Evolutionary conservation across 2,329 filamentous ascomycete species (phyloP), one percentile per base, ranked within the genome.

Genomic region (Gyromitra esculenta): DNA sequence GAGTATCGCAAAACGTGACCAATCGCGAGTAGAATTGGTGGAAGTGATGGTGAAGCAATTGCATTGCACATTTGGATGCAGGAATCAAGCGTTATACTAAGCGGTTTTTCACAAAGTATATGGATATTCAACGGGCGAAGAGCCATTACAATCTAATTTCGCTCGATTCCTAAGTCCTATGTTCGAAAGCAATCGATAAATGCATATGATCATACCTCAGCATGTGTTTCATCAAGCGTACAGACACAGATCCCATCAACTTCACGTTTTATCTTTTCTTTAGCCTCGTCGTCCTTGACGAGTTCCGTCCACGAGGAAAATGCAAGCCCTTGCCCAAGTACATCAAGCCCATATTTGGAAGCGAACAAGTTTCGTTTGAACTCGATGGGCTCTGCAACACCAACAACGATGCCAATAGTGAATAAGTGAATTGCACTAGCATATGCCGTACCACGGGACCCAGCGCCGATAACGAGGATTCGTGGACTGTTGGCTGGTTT

Each of bases 1-100:
- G 91, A 96, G 83, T 98, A 98, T 45, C 95, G 88, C 73, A 99
- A 85, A 13, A 99, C 96, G 84, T 99, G 96, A 11, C 96, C 95
- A 73, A 98, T 93, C 0, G 93, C 94, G 83, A 98, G 97, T 54
- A 98, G 86, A 59, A 84, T 85, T 35, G 82, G 70, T 76, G 50
- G 81, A 77, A 37, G 81, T 63, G 41, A 79, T n/a, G 75, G 59
- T 9, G 73, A 48, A 41, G 73, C 54, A 8, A 81, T 31, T 1
- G 79, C 67, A 21, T 68, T 37, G n/a, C 76, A 73, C 2, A 81
- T 80, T 41, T 75, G 73, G 45, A 97, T 85, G 82, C 94, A 97
- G 81, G 96, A 93, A 18, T 87, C 83, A 37, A 98, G 85, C 0
- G 89, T 91, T 25, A 93, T 93, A 0, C 94, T 93, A 69, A 99